phyloP scores from a whole-genome alignment of 768 basidiomycete species.

The Tricholomella constricta region DNA sequence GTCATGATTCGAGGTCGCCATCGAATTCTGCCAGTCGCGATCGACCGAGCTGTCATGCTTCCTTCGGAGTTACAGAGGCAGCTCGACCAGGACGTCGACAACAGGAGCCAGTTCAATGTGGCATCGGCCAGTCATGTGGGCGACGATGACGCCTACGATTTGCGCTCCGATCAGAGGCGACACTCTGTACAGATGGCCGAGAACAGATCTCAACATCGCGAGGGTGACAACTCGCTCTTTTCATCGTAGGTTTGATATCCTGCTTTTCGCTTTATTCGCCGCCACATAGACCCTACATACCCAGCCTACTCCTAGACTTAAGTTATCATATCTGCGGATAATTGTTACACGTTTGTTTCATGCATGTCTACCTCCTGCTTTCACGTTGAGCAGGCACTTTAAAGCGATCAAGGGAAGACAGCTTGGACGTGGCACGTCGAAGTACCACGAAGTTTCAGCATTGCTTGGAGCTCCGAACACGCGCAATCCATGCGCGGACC shows the following conservation, averaged over 20 bases:
- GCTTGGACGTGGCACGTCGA: not conserved
- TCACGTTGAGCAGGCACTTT: not conserved
- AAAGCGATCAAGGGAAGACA: not conserved
- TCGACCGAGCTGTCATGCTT: constrained; percentile 84
- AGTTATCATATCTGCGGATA: not conserved
- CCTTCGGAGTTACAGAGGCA: constrained; percentile 59
- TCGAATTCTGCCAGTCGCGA: constrained; percentile 84
- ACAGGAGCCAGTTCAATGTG: constrained; percentile 3
- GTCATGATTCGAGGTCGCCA: constrained; percentile 97
- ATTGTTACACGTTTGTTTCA: not conserved
- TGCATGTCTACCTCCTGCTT: not conserved
- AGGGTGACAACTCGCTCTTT: not conserved
- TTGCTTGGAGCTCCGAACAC: not conserved
- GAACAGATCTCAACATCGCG: not conserved
- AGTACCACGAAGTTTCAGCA: not conserved
- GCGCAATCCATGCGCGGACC: constrained; percentile 6
- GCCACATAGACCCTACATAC: not conserved
- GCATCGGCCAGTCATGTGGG: not conserved
- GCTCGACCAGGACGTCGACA: constrained; percentile 19
- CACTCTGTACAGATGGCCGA: not conserved
- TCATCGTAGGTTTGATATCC: not conserved
- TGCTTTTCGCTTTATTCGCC: not conserved
- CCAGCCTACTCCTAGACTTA: not conserved
- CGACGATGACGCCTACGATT: constrained; percentile 2
- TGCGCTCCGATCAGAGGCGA: constrained; percentile 5